Base-by-base conservation (phyloP, 148 eudicot genomes). In the Chenopodium quinoa region DNA sequence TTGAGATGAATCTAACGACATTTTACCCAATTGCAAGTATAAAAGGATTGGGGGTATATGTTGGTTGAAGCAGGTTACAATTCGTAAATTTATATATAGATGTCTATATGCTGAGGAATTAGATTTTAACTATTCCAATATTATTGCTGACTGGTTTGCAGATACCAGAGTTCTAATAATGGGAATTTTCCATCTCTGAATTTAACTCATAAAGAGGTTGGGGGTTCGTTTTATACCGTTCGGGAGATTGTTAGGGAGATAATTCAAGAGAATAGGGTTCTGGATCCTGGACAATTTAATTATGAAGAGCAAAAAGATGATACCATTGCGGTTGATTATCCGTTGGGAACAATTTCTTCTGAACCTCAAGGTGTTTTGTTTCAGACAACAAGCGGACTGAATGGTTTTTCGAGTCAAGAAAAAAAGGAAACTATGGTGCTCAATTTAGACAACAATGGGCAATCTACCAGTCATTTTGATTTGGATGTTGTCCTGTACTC, bases 181-280 rank as follows among this genome's bases (percentile, higher is more conserved):
- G 99, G 98, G 70, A 87, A 81, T 77, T 95, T 95, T 65, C 99
- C 99, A 47, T 92, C 98, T 9, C 86, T 95, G 83, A 90, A 81
- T 85, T 91, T 93, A 50, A 92, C 99, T 29, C 95, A 91, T 82
- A 93, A 93, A 85, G 98, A 95, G 89, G 95, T 95, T 85, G 99
- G 99, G 75, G 99, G 99, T 46, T 95, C 99, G 8, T 95, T 89
- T 87, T 95, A 95, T 75, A 92, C 91, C 71, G 92, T 95, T 77
- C 88, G 99, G 23, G 97, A 95, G 84, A 88, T 92, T 78, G 92
- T 95, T 79, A 87, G 97, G 78, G 98, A 93, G 65, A 85, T 93
- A 60, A 95, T 95, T 63, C 99, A 95, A 85, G 98, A 95, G 79
- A 95, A 93, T 81, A 89, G 91, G 86, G 92, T 95, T 71, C 85